phyloP scores from a whole-genome alignment of 441 rosid species.

The Theobroma grandiflorum region DNA sequence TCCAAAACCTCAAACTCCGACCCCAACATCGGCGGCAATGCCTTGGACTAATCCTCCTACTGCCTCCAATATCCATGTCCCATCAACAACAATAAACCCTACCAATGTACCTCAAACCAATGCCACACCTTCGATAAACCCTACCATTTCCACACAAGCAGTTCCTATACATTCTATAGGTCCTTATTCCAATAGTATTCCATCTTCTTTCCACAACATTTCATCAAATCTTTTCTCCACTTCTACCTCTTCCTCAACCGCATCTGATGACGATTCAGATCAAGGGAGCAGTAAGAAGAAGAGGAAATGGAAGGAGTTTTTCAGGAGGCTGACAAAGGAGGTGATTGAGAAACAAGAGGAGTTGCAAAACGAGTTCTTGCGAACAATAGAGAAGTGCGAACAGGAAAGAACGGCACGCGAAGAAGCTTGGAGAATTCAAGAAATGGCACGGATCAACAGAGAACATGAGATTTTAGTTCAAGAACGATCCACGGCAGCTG shows the following conservation, averaged over 20 bases:
- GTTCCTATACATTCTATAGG: constrained; percentile 20
- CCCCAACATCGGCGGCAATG: constrained; percentile 28
- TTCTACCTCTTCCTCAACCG: constrained; percentile 49
- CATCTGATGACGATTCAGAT: constrained; percentile 44
- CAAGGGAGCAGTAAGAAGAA: constrained; percentile 46
- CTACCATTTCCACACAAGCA: background rate
- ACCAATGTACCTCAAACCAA: constrained; percentile 32
- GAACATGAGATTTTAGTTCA: constrained; percentile 59
- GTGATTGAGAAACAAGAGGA: constrained; percentile 62
- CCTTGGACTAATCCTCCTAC: constrained; percentile 19
- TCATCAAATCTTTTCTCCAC: constrained; percentile 43
- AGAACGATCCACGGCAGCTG: constrained; percentile 56
- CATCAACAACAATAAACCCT: constrained; percentile 23
- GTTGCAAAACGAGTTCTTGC: constrained; percentile 57
- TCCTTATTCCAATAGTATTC: background rate
- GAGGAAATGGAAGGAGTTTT: constrained; percentile 63
- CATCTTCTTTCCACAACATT: constrained; percentile 27
- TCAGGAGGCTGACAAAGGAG: constrained; percentile 54
- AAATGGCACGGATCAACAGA: constrained; percentile 44
- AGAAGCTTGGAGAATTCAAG: constrained; percentile 63
- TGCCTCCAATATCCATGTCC: constrained; percentile 14
- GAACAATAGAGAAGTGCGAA: constrained; percentile 52
- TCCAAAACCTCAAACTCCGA: constrained; percentile 31
- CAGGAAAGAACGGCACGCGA: constrained; percentile 51
- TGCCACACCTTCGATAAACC: background rate